These are phyloP conservation scores for Malania oleifera DNA, from an alignment of 164 flowering plant species.

Conservation along the genomic window DNA sequence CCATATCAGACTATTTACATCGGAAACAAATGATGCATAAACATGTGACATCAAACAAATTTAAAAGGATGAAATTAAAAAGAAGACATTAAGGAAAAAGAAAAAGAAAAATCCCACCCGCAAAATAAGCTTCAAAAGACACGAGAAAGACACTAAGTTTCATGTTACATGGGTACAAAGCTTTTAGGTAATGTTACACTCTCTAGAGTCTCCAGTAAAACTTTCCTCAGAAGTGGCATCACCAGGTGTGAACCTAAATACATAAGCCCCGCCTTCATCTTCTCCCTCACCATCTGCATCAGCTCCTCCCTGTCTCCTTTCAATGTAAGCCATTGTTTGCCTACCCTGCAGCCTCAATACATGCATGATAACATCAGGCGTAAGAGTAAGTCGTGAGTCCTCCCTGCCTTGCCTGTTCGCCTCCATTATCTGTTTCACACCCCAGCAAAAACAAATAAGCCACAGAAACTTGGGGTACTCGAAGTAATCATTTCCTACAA, in stretches of 20 bases:
- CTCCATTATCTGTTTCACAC: constrained; percentile 62
- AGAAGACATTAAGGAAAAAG: too few relatives aligned
- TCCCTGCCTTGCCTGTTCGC: constrained; percentile 52
- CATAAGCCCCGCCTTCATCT: constrained; percentile 32
- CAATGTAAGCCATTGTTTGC: constrained; percentile 38
- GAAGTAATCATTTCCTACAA: too few relatives aligned
- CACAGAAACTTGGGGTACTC: too few relatives aligned
- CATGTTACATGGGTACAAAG: too few relatives aligned
- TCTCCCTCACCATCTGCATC: constrained; percentile 50
- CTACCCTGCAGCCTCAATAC: constrained; percentile 58
- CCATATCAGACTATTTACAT: too few relatives aligned
- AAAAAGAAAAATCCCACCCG: too few relatives aligned
- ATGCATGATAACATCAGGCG: constrained; percentile 69
- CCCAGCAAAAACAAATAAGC: constrained; percentile 2
- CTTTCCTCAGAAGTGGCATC: constrained; percentile 41
- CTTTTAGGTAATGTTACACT: constrained; percentile 54
- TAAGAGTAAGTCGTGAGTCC: constrained; percentile 41
- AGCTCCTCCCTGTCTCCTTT: constrained; percentile 37
- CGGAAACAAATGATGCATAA: too few relatives aligned
- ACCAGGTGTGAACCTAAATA: constrained; percentile 30
- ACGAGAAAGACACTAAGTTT: too few relatives aligned
- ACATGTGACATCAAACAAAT: too few relatives aligned
- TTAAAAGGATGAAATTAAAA: too few relatives aligned
- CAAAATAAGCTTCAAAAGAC: too few relatives aligned
- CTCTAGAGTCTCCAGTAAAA: constrained; percentile 26